Evolutionary conservation across 805 yeast species (phyloP).

Genomic region (Pichia rugopelliculosa): DNA sequence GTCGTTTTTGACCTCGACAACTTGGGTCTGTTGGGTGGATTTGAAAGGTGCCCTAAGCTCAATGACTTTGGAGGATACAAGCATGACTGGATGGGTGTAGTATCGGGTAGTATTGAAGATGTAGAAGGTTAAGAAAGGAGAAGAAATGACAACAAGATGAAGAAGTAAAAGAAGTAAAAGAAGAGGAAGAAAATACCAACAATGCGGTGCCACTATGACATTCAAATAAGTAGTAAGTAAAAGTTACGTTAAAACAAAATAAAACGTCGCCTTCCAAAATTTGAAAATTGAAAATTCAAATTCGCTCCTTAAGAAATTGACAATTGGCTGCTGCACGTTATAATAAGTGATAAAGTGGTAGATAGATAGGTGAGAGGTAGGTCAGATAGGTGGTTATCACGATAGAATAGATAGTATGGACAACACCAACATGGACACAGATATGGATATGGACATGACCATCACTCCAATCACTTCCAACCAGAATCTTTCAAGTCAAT

Average conservation of each 20-base stretch:
- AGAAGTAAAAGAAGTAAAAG: neutral
- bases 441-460: neutral
- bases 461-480: slow-evolving; percentile 2
- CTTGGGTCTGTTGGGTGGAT: slow-evolving; percentile 54
- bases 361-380: too few relatives aligned
- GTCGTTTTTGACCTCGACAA: slow-evolving; percentile 50
- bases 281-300: too few relatives aligned
- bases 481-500: neutral
- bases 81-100: neutral
- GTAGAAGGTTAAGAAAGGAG: neutral
- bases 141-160: neutral
- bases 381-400: too few relatives aligned
- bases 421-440: neutral
- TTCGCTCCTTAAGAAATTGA: too few relatives aligned
- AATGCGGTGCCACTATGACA: too few relatives aligned
- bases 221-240: too few relatives aligned
- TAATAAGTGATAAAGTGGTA: too few relatives aligned
- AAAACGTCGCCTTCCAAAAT: too few relatives aligned
- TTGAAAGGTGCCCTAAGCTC: slow-evolving; percentile 55
- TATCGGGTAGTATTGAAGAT: too few relatives aligned
- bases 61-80: neutral
- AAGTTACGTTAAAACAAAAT: too few relatives aligned
- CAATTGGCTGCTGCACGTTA: too few relatives aligned
- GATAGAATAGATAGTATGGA: neutral
- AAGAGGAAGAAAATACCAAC: neutral